Evolutionary conservation across 2,329 filamentous ascomycete genomes (phyloP).

Genomic region (Aureobasidium vineae): DNA sequence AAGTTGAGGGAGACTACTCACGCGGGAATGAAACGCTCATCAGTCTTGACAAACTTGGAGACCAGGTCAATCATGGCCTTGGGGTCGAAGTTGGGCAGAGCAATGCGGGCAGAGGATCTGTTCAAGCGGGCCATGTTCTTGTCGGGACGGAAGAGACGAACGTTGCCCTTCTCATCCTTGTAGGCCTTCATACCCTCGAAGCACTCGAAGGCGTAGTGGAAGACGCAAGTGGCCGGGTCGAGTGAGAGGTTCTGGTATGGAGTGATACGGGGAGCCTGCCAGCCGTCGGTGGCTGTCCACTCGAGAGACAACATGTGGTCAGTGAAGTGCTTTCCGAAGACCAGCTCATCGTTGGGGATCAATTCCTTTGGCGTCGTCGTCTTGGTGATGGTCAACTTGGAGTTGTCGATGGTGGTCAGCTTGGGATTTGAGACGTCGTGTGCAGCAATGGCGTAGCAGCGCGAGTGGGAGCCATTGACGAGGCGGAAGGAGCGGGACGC

Average conservation of each 20-base stretch:
- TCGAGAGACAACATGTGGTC: conserved; percentile 97
- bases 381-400: conserved; percentile 70
- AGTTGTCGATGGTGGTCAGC: conserved; percentile 70
- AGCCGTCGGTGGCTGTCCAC: conserved; percentile 84
- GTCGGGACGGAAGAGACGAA: conserved; percentile 89
- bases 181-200: conserved; percentile 99
- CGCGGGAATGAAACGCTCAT: conserved; percentile 85
- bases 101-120: conserved; percentile 86
- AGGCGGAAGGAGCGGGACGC: conserved; percentile 12
- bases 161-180: conserved; percentile 74
- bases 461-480: background rate
- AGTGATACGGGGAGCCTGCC: conserved; percentile 77
- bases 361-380: conserved; percentile 73
- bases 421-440: conserved; percentile 51
- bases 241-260: conserved; percentile 97
- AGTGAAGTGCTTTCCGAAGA: conserved; percentile 90
- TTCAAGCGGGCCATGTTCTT: conserved; percentile 97
- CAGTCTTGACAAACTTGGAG: conserved; percentile 72
- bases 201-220: conserved; percentile 97
- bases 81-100: conserved; percentile 79
- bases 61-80: conserved; percentile 77
- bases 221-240: conserved; percentile 93
- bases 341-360: conserved; percentile 71
- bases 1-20: conserved; percentile 42
- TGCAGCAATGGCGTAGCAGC: conserved; percentile 50